A percentile compares a stretch with the other conserved stretches of the same genome.
Evolutionary conservation across 106 monocot species (phyloP).

Genomic region (Platanthera zijinensis): DNA sequence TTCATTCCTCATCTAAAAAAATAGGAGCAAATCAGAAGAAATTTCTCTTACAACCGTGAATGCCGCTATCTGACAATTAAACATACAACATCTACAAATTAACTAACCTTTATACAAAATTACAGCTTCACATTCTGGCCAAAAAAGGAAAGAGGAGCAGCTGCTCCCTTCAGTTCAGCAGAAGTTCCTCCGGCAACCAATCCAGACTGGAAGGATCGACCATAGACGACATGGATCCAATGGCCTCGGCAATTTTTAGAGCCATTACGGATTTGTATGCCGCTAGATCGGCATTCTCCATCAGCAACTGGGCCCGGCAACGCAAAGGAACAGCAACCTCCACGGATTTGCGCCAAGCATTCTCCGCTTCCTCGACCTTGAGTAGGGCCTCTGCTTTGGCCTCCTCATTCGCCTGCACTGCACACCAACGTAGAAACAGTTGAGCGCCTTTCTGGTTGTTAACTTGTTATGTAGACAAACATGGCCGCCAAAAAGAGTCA

Average conservation of each 20-base stretch:
- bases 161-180: too few species aligned
- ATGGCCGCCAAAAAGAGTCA: too few species aligned
- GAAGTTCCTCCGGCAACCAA: background rate
- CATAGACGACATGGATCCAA: slow-evolving; percentile 2
- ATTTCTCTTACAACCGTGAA: background rate
- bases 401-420: slow-evolving; percentile 20
- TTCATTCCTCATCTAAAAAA: background rate
- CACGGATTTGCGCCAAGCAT: slow-evolving; percentile 25
- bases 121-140: background rate
- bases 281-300: slow-evolving; percentile 60
- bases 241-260: slow-evolving; percentile 44
- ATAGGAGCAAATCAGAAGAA: background rate
- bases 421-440: background rate
- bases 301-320: slow-evolving; percentile 43
- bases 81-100: slow-evolving; percentile 3
- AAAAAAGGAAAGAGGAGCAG: too few species aligned
- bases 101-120: slow-evolving; percentile 8
- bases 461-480: too few species aligned
- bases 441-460: too few species aligned
- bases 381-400: slow-evolving; percentile 14
- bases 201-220: slow-evolving; percentile 21
- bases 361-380: slow-evolving; percentile 40
- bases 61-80: background rate
- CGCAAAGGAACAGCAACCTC: slow-evolving; percentile 38
- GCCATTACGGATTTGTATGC: slow-evolving; percentile 67